Conservation (phyloP, 345 rosid species). For the Arabis hirsuta region DNA sequence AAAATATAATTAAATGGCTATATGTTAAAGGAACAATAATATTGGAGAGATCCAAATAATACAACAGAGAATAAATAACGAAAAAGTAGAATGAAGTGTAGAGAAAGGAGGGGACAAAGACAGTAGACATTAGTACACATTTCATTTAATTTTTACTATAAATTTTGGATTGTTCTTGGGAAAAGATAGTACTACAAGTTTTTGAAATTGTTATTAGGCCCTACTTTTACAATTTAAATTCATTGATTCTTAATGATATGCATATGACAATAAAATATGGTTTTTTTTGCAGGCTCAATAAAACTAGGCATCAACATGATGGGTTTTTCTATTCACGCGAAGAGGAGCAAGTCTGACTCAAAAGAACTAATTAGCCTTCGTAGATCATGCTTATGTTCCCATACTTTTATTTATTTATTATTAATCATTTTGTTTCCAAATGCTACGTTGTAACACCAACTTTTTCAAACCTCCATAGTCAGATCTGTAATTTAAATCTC, state of each 20-base stretch:
- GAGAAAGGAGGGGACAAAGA: constrained; percentile 34
- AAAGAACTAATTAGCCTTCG: constrained; percentile 9
- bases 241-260: not conserved
- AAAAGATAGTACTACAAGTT: constrained; percentile 10
- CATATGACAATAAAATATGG: constrained; percentile 13
- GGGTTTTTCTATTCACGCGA: constrained; percentile 28
- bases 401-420: not conserved
- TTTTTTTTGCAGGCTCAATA: constrained; percentile 37
- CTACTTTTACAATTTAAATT: not conserved
- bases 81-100: constrained; percentile 23
- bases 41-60: constrained; percentile 6
- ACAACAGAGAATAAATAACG: constrained; percentile 9
- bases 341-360: constrained; percentile 4
- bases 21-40: not conserved
- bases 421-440: not conserved
- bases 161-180: constrained; percentile 17
- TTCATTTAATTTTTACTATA: constrained; percentile 18
- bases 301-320: constrained; percentile 35
- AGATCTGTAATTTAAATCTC: not conserved
- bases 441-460: too few species aligned
- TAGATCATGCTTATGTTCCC: not conserved
- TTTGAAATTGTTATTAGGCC: not conserved
- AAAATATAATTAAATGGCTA: not conserved
- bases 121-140: constrained; percentile 6
- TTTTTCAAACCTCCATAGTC: not conserved